These are phyloP conservation scores for Myxozyma geophila DNA, from an alignment of 805 yeast genomes.

Conservation along the genomic window DNA sequence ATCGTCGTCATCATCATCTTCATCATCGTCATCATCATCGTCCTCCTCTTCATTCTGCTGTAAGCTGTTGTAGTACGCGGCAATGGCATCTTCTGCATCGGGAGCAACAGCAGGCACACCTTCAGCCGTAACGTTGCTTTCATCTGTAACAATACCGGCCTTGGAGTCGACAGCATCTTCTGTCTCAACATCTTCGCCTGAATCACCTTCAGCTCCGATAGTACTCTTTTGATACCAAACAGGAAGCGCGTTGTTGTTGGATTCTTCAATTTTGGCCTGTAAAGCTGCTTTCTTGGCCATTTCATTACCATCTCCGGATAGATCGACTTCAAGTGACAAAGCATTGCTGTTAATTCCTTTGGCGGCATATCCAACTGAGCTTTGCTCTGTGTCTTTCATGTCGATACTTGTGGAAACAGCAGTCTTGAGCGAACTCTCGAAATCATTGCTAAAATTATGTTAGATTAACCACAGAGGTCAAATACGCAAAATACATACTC, in stretches of 20 bases:
- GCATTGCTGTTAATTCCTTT: conserved; percentile 48
- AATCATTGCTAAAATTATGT: conserved; percentile 58
- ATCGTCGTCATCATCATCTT: conserved; percentile 40
- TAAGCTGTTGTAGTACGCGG: conserved; percentile 76
- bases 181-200: conserved; percentile 44
- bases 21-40: conserved; percentile 52
- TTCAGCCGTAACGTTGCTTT: background rate
- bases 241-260: conserved; percentile 91
- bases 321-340: conserved; percentile 87
- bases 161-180: conserved; percentile 39
- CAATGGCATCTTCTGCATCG: conserved; percentile 59
- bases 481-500: conserved; percentile 49
- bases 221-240: conserved; percentile 95
- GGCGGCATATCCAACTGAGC: conserved; percentile 50
- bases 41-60: conserved; percentile 66
- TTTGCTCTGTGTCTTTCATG: conserved; percentile 52
- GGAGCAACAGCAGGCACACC: conserved; percentile 37
- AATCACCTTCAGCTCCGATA: conserved; percentile 60
- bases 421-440: conserved; percentile 79
- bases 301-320: conserved; percentile 49
- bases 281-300: conserved; percentile 73
- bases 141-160: conserved; percentile 10
- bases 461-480: background rate
- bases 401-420: conserved; percentile 81
- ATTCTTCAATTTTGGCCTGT: conserved; percentile 58